Evolutionary conservation across 2,329 filamentous ascomycete species (phyloP).

Genomic region (Ascosphaera apis): DNA sequence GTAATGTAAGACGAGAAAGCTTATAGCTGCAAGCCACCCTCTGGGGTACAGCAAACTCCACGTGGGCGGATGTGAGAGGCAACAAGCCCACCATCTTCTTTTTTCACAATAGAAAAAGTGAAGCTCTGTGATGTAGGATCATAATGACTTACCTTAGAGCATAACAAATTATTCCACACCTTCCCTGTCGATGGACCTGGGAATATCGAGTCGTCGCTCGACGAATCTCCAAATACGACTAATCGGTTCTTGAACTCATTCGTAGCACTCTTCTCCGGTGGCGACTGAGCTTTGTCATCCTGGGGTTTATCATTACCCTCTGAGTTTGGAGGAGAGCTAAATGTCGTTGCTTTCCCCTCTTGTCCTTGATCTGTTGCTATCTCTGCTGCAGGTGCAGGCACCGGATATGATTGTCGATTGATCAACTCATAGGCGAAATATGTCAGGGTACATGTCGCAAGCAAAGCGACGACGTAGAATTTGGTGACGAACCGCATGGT

Average conservation of each 20-base stretch:
- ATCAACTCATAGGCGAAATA: constrained; percentile 11
- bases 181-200: constrained; percentile 8
- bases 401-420: constrained; percentile 8
- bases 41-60: too few species aligned
- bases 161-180: constrained; percentile 16
- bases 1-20: not conserved
- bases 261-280: too few species aligned
- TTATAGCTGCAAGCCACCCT: too few species aligned
- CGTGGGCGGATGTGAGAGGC: too few species aligned
- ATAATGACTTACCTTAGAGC: constrained; percentile 11
- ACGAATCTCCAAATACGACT: constrained; percentile 19
- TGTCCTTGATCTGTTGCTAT: not conserved
- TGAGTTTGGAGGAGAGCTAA: too few species aligned
- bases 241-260: constrained; percentile 11
- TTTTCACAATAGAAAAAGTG: too few species aligned
- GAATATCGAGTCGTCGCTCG: constrained; percentile 15
- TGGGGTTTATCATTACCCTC: not conserved
- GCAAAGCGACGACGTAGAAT: constrained; percentile 12
- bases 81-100: too few species aligned
- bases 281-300: not conserved
- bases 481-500: constrained; percentile 11
- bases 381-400: constrained; percentile 3
- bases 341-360: too few species aligned
- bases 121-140: too few species aligned
- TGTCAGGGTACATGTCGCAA: constrained; percentile 12